Percentiles rank a stretch among this genome's conserved stretches.
Evolutionary conservation across 257 asterid species (phyloP).

Genomic region (Knoxia roxburghii): DNA sequence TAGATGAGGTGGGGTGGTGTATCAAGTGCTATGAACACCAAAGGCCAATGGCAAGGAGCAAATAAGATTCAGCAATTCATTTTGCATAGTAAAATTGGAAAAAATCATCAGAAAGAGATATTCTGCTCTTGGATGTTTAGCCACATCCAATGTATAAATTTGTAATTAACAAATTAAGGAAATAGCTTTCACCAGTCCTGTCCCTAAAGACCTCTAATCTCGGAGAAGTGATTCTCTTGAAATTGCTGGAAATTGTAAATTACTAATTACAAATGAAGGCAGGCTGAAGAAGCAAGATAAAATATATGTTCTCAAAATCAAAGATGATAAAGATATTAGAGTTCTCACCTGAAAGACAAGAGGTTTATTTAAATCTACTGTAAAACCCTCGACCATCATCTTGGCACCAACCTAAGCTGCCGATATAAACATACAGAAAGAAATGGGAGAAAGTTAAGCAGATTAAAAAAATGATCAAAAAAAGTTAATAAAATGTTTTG

Average conservation of each 20-base stretch:
- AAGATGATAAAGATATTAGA: background rate
- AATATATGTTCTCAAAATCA: background rate
- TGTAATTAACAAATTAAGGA: background rate
- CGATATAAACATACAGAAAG: constrained; percentile 8
- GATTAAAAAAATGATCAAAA: background rate
- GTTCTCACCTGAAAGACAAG: constrained; percentile 72
- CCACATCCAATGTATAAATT: background rate
- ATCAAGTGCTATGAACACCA: background rate
- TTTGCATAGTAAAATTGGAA: background rate
- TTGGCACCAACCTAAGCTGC: constrained; percentile 28
- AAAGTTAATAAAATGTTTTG: background rate
- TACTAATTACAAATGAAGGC: background rate
- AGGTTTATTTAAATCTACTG: constrained; percentile 77
- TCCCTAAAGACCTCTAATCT: background rate
- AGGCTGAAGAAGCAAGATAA: background rate
- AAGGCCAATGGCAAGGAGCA: background rate
- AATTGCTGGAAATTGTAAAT: too few relatives aligned
- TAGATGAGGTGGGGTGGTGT: background rate
- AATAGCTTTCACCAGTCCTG: background rate
- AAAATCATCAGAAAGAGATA: too few relatives aligned
- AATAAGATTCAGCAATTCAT: background rate
- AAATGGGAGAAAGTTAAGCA: background rate
- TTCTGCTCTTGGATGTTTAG: background rate
- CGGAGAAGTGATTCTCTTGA: too few relatives aligned
- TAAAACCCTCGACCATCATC: constrained; percentile 65